phyloP scores from a whole-genome alignment of 768 basidiomycete genomes.

The Naematelia aurantialba region DNA sequence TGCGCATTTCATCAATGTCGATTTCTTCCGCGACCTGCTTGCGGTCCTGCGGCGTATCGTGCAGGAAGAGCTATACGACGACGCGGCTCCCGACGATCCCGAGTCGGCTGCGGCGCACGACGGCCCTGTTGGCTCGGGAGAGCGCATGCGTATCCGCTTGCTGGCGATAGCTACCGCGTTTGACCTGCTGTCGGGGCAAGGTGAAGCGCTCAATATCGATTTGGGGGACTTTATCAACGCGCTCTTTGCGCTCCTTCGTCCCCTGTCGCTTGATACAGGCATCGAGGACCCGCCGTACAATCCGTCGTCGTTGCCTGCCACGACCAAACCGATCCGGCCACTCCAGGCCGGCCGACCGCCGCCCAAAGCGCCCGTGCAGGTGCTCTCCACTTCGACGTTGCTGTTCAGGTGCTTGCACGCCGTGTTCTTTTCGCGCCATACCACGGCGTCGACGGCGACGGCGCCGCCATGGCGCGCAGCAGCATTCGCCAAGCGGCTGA shows the following conservation, averaged over 20 bases:
- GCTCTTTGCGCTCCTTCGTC: conserved; percentile 76
- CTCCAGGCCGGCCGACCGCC: conserved; percentile 23
- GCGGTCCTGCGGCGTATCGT: conserved; percentile 76
- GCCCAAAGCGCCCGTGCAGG: conserved; percentile 20
- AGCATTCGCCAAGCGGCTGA: conserved; percentile 89
- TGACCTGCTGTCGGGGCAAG: conserved; percentile 93
- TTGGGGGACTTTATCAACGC: conserved; percentile 78
- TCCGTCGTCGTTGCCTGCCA: conserved; percentile 24
- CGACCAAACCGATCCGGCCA: conserved; percentile 28
- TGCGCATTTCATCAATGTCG: conserved; percentile 93
- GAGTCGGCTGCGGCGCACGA: conserved; percentile 54
- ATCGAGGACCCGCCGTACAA: conserved; percentile 58
- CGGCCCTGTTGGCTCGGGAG: conserved; percentile 44
- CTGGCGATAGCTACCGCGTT: conserved; percentile 94
- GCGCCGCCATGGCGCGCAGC: conserved; percentile 70
- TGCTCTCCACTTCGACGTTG: conserved; percentile 55
- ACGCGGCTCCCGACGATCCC: conserved; percentile 50
- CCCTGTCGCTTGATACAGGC: conserved; percentile 64
- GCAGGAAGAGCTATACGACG: conserved; percentile 3
- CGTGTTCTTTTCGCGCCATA: conserved; percentile 70
- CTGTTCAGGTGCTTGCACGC: conserved; percentile 80
- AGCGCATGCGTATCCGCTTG: conserved; percentile 56
- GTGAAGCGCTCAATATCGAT: conserved; percentile 97
- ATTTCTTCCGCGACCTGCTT: conserved; percentile 96
- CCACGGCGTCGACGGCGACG: conserved; percentile 46